These are phyloP conservation scores for Aspergillus sclerotiicarbonarius DNA, from an alignment of 495 filamentous ascomycete species.

Conservation along the genomic window DNA sequence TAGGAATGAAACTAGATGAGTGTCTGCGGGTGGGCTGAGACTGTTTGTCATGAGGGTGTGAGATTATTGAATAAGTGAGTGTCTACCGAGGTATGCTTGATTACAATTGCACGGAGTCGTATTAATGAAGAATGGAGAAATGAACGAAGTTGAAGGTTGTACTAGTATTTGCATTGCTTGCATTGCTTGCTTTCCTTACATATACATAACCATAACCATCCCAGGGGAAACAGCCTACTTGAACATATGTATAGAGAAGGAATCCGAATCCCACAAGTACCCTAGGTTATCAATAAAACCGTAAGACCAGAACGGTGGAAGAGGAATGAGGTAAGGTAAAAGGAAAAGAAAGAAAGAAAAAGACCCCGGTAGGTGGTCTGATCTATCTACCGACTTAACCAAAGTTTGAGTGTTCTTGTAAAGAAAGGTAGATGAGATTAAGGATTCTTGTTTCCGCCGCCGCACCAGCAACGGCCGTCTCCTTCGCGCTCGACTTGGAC, in stretches of 20 bases:
- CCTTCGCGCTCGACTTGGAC: constrained; percentile 77
- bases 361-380: no score
- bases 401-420: not conserved
- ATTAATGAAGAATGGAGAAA: not conserved
- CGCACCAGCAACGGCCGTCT: constrained; percentile 79
- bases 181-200: not conserved
- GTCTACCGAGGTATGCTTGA: no score
- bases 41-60: no score
- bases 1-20: no score
- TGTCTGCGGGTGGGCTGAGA: no score
- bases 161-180: not conserved
- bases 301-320: not conserved
- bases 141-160: no score
- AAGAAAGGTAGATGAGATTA: constrained; percentile 10
- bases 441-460: constrained; percentile 37
- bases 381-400: not conserved
- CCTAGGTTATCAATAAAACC: not conserved
- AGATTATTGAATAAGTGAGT: no score
- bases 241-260: constrained; percentile 2
- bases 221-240: not conserved
- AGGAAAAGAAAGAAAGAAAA: no score
- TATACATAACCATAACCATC: not conserved
- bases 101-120: no score
- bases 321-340: no score
- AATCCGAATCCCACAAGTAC: not conserved